Percentiles rank a stretch among this genome's conserved stretches.
Evolutionary conservation across 176 grass and related monocot genomes (phyloP).

Genomic region (Carex scoparia): DNA sequence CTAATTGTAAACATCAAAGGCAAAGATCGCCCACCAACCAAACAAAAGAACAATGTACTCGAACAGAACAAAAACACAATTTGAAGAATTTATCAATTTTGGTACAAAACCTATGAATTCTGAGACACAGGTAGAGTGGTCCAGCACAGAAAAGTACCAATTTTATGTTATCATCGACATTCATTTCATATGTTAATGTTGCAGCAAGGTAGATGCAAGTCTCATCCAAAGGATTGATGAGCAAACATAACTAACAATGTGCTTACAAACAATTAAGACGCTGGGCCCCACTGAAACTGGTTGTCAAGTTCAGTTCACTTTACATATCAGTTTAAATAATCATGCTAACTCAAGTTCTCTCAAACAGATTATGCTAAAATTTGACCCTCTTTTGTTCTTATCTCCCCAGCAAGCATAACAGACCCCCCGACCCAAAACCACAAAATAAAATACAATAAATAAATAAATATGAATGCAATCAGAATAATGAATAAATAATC

Average conservation of each 20-base stretch:
- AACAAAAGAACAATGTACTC: neutral
- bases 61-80: neutral
- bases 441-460: neutral
- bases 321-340: neutral
- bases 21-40: neutral
- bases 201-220: neutral
- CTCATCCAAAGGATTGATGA: constrained; percentile 1
- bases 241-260: constrained; percentile 6
- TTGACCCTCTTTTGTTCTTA: neutral
- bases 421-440: too few relatives aligned
- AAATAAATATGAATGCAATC: neutral
- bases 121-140: constrained; percentile 14
- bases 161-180: neutral
- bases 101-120: neutral
- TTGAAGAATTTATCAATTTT: constrained; percentile 6
- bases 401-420: neutral
- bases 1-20: neutral
- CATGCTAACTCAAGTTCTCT: neutral
- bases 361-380: neutral
- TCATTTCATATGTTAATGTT: constrained; percentile 16
- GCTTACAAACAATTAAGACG: neutral
- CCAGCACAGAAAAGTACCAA: neutral
- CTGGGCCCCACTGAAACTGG: neutral
- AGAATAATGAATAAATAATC: neutral
- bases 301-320: neutral